These are phyloP conservation scores for Linderina pennispora DNA, from an alignment of 192 early-diverging fungal genomes.

Conservation along the genomic window DNA sequence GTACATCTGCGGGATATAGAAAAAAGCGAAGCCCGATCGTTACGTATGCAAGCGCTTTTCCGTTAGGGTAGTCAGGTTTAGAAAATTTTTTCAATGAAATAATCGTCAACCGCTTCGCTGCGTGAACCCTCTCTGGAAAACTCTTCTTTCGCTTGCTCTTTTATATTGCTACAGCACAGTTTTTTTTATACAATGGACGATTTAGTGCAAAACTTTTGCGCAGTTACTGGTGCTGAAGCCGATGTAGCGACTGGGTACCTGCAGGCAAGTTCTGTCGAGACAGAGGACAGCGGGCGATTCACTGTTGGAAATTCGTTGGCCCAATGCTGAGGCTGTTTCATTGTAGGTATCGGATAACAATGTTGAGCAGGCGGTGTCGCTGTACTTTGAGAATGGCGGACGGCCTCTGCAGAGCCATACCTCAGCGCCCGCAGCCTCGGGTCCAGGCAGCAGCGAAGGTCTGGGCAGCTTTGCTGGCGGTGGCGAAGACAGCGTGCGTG, in stretches of 20 bases:
- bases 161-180: too few relatives aligned
- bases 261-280: constrained; percentile 53
- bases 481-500: constrained; percentile 54
- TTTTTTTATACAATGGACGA: too few relatives aligned
- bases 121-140: too few relatives aligned
- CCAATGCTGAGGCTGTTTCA: background rate
- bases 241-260: constrained; percentile 65
- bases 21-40: too few relatives aligned
- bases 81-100: too few relatives aligned
- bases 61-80: too few relatives aligned
- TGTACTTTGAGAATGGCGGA: constrained; percentile 82
- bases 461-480: constrained; percentile 3
- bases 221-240: constrained; percentile 67
- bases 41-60: too few relatives aligned
- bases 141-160: too few relatives aligned
- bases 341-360: constrained; percentile 67
- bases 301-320: background rate
- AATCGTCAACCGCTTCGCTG: too few relatives aligned
- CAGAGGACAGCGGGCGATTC: too few relatives aligned
- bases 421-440: too few relatives aligned
- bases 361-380: constrained; percentile 67
- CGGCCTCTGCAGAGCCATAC: constrained; percentile 44
- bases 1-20: constrained; percentile 55
- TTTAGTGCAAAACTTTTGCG: constrained; percentile 55
- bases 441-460: background rate